Conservation (phyloP, 1,284 basidiomycete genomes). For the Inonotus obliquus region DNA sequence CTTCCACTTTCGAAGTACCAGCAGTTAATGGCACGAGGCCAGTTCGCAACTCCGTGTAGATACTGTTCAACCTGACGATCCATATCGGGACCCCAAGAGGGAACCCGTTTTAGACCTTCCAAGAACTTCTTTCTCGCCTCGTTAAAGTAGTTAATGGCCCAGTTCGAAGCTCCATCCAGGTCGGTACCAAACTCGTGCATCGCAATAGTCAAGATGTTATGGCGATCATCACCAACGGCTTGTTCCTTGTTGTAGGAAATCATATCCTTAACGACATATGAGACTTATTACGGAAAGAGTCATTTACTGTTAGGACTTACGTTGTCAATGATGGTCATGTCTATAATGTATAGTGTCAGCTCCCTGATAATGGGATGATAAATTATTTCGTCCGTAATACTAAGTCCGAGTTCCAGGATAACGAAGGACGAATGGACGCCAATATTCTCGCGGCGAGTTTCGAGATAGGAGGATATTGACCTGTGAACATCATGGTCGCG, state of each 20-base stretch:
- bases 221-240: constrained; percentile 1
- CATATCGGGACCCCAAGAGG: constrained; percentile 30
- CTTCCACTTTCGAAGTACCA: constrained; percentile 40
- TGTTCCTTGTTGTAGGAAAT: constrained; percentile 11
- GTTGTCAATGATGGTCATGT: constrained; percentile 58
- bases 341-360: constrained; percentile 50
- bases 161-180: not conserved
- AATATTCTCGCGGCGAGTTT: constrained; percentile 49
- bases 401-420: constrained; percentile 47
- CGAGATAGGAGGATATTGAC: constrained; percentile 55
- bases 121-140: not conserved
- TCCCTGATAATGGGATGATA: constrained; percentile 46
- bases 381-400: constrained; percentile 50
- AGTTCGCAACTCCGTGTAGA: constrained; percentile 39
- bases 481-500: constrained; percentile 43
- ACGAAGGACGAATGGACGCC: constrained; percentile 58
- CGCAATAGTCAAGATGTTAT: constrained; percentile 7
- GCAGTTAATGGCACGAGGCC: constrained; percentile 37
- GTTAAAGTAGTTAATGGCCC: not conserved
- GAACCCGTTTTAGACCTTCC: constrained; percentile 23
- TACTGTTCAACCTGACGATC: constrained; percentile 32
- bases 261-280: not conserved
- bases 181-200: constrained; percentile 2
- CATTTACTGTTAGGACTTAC: constrained; percentile 34
- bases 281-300: not conserved